Percentiles rank a stretch among this genome's conserved stretches.
phyloP scores from a whole-genome alignment of 148 eudicot species.

The Rhododendron molle region DNA sequence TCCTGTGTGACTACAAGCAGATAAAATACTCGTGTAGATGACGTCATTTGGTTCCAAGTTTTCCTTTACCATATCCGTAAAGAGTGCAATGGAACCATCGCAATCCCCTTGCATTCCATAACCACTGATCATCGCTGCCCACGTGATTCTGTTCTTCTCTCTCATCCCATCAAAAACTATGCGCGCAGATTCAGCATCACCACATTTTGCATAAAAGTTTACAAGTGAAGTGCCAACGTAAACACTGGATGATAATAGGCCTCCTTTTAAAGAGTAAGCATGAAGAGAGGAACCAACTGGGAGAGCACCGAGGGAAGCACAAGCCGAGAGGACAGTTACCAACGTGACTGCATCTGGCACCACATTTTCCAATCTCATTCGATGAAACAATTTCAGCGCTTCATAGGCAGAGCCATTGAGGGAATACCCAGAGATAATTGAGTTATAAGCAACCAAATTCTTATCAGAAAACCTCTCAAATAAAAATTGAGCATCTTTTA shows the following conservation, averaged over 20 bases:
- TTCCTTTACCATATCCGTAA: constrained; percentile 55
- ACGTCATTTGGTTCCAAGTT: constrained; percentile 58
- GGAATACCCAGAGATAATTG: constrained; percentile 66
- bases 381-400: constrained; percentile 50
- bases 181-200: constrained; percentile 60
- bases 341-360: constrained; percentile 62
- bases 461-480: constrained; percentile 31
- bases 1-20: constrained; percentile 51
- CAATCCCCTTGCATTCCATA: constrained; percentile 72
- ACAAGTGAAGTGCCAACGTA: constrained; percentile 57
- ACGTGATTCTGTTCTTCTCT: constrained; percentile 53
- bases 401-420: constrained; percentile 48
- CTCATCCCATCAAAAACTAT: constrained; percentile 58
- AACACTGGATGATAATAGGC: constrained; percentile 40
- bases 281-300: constrained; percentile 61
- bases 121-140: constrained; percentile 74
- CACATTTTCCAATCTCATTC: constrained; percentile 46
- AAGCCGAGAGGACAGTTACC: constrained; percentile 59
- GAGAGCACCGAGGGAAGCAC: constrained; percentile 50
- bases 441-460: constrained; percentile 71
- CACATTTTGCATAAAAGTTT: constrained; percentile 82
- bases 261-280: constrained; percentile 44
- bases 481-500: constrained; percentile 34
- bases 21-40: constrained; percentile 36
- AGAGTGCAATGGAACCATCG: constrained; percentile 48